A percentile compares a stretch with the other conserved stretches of the same genome.
These are phyloP conservation scores for Myxozyma lipomycoides DNA, from an alignment of 805 yeast genomes.

Conservation along the genomic window DNA sequence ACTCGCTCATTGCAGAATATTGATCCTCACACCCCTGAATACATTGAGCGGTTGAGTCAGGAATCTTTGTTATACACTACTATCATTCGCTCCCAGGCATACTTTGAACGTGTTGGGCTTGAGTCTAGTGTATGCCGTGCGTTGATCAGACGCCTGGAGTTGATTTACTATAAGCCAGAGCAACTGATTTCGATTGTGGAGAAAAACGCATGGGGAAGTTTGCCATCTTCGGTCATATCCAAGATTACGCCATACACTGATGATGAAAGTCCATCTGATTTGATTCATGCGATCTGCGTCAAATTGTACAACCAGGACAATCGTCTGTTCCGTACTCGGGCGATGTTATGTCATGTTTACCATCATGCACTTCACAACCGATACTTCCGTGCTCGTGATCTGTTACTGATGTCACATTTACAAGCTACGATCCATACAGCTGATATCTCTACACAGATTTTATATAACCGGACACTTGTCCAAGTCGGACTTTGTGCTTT, in stretches of 20 bases:
- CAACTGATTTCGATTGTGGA: constrained; percentile 68
- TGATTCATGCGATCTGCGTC: constrained; percentile 62
- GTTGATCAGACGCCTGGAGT: constrained; percentile 80
- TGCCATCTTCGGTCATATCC: constrained; percentile 40
- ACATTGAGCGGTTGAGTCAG: constrained; percentile 82
- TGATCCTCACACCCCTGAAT: constrained; percentile 94
- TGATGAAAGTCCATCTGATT: constrained; percentile 45
- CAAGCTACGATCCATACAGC: constrained; percentile 79
- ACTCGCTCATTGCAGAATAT: constrained; percentile 79
- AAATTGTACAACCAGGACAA: constrained; percentile 64
- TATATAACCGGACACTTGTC: constrained; percentile 91
- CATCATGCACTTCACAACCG: constrained; percentile 86
- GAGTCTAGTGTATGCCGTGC: constrained; percentile 56
- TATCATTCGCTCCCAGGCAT: constrained; percentile 79
- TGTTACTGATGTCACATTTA: constrained; percentile 80
- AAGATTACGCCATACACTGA: constrained; percentile 39
- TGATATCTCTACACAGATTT: constrained; percentile 81
- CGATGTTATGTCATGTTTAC: constrained; percentile 79
- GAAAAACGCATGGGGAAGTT: constrained; percentile 63
- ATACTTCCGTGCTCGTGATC: constrained; percentile 79
- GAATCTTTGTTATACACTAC: constrained; percentile 72
- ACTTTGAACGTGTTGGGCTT: constrained; percentile 58
- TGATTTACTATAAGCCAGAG: constrained; percentile 84
- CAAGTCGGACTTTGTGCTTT: constrained; percentile 96
- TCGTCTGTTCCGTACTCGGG: constrained; percentile 70